phyloP scores from a whole-genome alignment of 495 filamentous ascomycete genomes.

The Pyronema domesticum region DNA sequence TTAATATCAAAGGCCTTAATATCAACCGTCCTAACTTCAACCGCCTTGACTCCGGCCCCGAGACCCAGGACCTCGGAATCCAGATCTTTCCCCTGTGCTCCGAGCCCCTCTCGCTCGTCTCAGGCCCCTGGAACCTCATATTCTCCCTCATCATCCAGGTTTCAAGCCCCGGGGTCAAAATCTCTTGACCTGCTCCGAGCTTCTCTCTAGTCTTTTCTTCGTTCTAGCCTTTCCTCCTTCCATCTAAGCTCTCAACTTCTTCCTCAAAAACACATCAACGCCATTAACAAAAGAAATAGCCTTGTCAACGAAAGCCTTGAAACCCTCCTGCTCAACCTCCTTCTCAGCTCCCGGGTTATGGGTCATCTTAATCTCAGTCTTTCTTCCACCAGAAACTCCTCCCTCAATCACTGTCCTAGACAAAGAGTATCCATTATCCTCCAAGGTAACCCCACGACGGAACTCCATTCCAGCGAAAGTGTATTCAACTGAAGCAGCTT shows the following conservation, averaged over 20 bases:
- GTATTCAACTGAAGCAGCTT: slow-evolving; percentile 8
- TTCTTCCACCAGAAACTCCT: slow-evolving; percentile 15
- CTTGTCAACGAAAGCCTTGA: background rate
- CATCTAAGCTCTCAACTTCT: background rate
- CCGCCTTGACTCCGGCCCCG: no score
- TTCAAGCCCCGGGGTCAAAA: no score
- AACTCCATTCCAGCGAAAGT: slow-evolving; percentile 21
- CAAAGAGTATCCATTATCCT: slow-evolving; percentile 7
- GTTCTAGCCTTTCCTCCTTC: no score
- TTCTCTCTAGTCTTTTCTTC: no score
- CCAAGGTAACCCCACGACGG: slow-evolving; percentile 8
- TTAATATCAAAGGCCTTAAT: no score
- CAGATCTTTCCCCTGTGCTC: no score
- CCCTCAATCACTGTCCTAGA: slow-evolving; percentile 17
- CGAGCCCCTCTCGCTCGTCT: no score
- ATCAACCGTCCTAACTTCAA: no score
- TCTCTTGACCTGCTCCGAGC: no score
- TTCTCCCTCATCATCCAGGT: no score
- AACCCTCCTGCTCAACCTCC: background rate
- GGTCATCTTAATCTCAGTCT: slow-evolving; percentile 14
- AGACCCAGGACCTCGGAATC: no score
- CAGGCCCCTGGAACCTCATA: no score
- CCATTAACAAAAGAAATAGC: background rate
- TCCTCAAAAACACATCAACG: background rate
- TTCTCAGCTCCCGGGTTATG: background rate